Evolutionary conservation across 495 filamentous ascomycete genomes (phyloP), one percentile per base, ranked within the genome.

Genomic region (Cryomyces minteri): DNA sequence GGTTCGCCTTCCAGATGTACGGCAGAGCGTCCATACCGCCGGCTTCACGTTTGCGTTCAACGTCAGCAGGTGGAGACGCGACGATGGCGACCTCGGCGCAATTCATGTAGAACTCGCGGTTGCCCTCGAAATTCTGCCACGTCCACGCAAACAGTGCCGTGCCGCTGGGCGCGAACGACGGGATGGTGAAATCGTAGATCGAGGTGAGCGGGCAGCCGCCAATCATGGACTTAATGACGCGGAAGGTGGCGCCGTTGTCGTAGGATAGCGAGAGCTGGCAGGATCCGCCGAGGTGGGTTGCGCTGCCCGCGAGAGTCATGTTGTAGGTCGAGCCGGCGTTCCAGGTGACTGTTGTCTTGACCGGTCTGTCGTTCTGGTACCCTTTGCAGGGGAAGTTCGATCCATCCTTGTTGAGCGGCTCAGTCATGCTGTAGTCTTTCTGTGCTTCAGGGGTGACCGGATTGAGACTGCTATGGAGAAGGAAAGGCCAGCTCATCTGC

Each of bases 21-120:
- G 79, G 79, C 11, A 76, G 69, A 31, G 56, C 40, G 14, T 58
- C 58, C 51, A 78, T 75, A 6, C 67, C 58, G 54, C 46, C 4
- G 49, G 60, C n/a, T 48, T 41, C 39, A 41, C 32, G 34, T 39
- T 41, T 30, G n/a, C 33, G 42, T 45, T 30, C 33, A 31, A 25
- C 18, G 18, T 25, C 18, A 25, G 18, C 18, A 25, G 18, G 18
- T 32, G 32, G 49, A 43, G 51, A 45, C 43, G 48, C 50, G 32
- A 64, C 64, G 28, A 58, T 55, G 38, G 54, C 62, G 56, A 81
- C 67, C 18, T 63, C 50, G 29, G 75, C 76, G 51, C 77, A 82
- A 52, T 77, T 74, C 75, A 76, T 76, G 62, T 82, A 81, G 55
- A 72, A 70, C 56, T 82, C 78, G 31, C 78, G 67, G 59, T 81